Base-by-base conservation (phyloP, 768 basidiomycete genomes). In the Boletus vinaceobasis region DNA sequence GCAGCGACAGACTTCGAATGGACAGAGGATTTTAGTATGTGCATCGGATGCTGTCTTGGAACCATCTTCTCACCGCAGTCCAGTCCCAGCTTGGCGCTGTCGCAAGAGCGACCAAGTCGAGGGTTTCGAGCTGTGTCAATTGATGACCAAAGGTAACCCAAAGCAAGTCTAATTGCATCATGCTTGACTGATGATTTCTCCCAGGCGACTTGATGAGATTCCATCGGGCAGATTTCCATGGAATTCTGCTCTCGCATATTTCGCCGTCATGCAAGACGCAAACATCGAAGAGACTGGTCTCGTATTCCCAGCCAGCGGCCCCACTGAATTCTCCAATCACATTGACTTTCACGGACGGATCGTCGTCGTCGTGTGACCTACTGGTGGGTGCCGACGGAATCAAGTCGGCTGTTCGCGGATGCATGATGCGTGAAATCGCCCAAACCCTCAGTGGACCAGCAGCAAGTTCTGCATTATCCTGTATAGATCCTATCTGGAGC, bases 311-410 rank as follows among this genome's bases (percentile, higher is more conserved):
- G 57, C 71, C 53, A n/a, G 65, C 57, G 5, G 79, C 79, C 58
- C 67, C 54, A 11, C 29, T 5, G 17, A 55, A 26, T 21, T 56
- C 60, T 8, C 57, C 56, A 1, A 75, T 85, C 58, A 74, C 68
- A 29, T 70, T 90, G 53, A 61, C 73, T 21, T 90, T 89, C 64
- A 72, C 79, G 57, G 88, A 89, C 61, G 85, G 84, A 39, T 74
- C 83, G 14, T 76, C 71, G 11, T 74, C 82, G 5, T 72, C 74
- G 23, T 88, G 85, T 63, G 86, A 89, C 64, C 64, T 88, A 11
- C 78, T 90, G 26, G 68, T 88, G 49, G 86, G 86, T 36, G 85
- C 85, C n/a, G 86, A 88, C 58, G 86, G 86, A 5, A 56, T 87
- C 55, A 82, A 81, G 69, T 86, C 84, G 31, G 74, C 73, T 53